Evolutionary conservation across 192 early-diverging fungal species (phyloP).

Genomic region (Coemansia sp.): DNA sequence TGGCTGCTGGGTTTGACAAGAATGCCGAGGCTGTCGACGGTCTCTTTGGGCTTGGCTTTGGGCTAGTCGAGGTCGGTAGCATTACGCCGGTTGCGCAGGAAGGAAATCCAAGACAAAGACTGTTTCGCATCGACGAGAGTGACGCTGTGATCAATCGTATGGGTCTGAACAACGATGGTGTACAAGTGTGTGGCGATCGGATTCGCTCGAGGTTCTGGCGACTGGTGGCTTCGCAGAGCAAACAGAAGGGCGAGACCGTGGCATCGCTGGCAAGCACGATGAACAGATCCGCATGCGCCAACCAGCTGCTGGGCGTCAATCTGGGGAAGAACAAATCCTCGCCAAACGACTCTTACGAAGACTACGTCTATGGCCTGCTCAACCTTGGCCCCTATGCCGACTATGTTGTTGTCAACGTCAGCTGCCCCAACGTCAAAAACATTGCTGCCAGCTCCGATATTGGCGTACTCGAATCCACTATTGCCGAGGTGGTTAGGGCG

Average conservation of each 20-base stretch:
- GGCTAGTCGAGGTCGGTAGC: conserved; percentile 86
- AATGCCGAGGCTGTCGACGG: conserved; percentile 85
- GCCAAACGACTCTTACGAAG: conserved; percentile 63
- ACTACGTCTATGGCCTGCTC: conserved; percentile 80
- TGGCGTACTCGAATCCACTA: conserved; percentile 68
- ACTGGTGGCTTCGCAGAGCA: conserved; percentile 57
- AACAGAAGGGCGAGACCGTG: conserved; percentile 51
- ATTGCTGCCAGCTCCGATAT: conserved; percentile 70
- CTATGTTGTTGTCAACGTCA: conserved; percentile 88
- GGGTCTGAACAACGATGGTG: conserved; percentile 86
- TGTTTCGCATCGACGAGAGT: conserved; percentile 79
- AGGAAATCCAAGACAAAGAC: conserved; percentile 82
- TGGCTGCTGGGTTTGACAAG: conserved; percentile 93
- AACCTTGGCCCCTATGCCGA: conserved; percentile 78
- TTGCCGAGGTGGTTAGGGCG: conserved; percentile 64
- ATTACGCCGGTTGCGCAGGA: conserved; percentile 84
- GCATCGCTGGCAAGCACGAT: conserved; percentile 34
- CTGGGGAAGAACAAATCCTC: conserved; percentile 87
- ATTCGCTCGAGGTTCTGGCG: conserved; percentile 73
- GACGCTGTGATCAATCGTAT: conserved; percentile 85
- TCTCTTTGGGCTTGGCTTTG: conserved; percentile 83
- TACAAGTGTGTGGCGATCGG: conserved; percentile 60
- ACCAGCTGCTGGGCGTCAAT: conserved; percentile 78
- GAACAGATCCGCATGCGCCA: conserved; percentile 61
- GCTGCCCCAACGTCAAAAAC: conserved; percentile 86